phyloP scores from a whole-genome alignment of 805 yeast species.

The Kuraishia capsulata region DNA sequence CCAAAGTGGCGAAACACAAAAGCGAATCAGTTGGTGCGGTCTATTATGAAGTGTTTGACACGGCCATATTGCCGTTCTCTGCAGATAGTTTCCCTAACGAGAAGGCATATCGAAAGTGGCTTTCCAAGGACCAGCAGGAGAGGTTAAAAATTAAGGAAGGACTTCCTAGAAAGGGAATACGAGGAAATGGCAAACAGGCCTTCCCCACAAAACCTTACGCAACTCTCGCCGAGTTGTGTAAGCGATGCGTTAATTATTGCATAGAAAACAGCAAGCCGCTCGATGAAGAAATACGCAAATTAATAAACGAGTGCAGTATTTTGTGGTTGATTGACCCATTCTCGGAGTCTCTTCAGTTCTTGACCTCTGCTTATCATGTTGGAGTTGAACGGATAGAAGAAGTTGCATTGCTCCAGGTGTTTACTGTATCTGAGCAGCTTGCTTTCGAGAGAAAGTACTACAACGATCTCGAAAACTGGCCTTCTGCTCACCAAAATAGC shows the following conservation, averaged over 20 bases:
- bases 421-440: background rate
- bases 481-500: background rate
- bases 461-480: background rate
- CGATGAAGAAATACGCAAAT: background rate
- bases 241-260: background rate
- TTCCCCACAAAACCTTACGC: background rate
- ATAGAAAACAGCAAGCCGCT: background rate
- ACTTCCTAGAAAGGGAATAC: background rate
- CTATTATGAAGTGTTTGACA: background rate
- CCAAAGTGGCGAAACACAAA: background rate
- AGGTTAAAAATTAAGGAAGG: background rate
- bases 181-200: background rate
- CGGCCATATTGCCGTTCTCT: background rate
- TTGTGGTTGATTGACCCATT: background rate
- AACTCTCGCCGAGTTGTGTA: background rate
- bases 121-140: background rate
- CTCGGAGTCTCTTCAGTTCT: background rate
- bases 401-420: background rate
- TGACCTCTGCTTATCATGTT: background rate
- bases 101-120: background rate
- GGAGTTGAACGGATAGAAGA: background rate
- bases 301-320: background rate
- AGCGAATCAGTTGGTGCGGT: background rate
- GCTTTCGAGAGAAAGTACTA: background rate
- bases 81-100: background rate